Evolutionary conservation across 345 rosid species (phyloP).

Genomic region (Eucalyptus polyanthemos): DNA sequence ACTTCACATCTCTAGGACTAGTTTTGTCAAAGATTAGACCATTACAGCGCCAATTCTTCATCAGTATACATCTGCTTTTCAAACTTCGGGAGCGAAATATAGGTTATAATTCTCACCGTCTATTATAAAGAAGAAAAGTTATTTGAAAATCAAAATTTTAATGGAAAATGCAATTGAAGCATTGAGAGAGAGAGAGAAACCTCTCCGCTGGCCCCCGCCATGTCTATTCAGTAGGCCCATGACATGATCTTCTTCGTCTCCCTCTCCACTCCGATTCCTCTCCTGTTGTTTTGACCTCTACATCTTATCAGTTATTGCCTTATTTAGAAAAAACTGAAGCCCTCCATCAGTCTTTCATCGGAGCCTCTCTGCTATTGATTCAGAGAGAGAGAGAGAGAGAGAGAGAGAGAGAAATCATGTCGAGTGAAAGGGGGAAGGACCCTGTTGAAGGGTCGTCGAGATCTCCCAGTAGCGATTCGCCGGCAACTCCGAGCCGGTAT

Average conservation of each 20-base stretch:
- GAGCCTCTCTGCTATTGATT: neutral
- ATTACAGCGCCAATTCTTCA: neutral
- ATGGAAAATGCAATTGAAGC: neutral
- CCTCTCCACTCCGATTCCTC: slow-evolving; percentile 1
- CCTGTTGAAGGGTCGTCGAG: slow-evolving; percentile 14
- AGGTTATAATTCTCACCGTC: neutral
- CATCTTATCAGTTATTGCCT: neutral
- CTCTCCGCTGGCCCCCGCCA: slow-evolving; percentile 23
- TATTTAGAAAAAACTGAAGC: slow-evolving; percentile 1
- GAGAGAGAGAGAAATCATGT: slow-evolving; percentile 4
- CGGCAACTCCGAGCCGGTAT: slow-evolving; percentile 52
- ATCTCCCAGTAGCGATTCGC: neutral
- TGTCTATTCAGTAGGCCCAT: slow-evolving; percentile 20
- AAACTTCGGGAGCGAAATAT: neutral
- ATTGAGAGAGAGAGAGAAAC: neutral
- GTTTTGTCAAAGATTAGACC: neutral
- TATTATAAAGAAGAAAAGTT: neutral
- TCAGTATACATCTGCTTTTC: neutral
- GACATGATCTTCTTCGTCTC: slow-evolving; percentile 18
- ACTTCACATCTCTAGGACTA: neutral
- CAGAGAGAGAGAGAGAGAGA: neutral
- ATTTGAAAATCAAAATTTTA: neutral
- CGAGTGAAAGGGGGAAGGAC: slow-evolving; percentile 32
- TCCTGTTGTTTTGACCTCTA: slow-evolving; percentile 13
- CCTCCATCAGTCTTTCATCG: neutral